Base-by-base conservation (phyloP, 805 yeast genomes). In the Jamesozyma jinghongensis region DNA sequence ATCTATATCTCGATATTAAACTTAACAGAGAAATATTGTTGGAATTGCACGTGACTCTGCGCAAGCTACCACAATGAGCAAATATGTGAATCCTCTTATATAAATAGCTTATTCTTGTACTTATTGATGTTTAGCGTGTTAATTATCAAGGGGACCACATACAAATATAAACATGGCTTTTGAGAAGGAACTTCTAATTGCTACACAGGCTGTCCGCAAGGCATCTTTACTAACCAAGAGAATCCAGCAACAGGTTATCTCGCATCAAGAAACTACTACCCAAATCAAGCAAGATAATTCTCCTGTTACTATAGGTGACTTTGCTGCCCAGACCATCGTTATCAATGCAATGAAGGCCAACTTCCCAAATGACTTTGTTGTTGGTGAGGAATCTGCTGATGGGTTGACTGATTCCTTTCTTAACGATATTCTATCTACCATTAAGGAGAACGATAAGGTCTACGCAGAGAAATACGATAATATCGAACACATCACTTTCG, bases 301-400 rank as follows among this genome's bases (percentile, higher is more conserved):
- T 1, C 99, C 99, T 1, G 99, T 92, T 13, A 92, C 99, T 1
- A 69, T 85, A 41, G 98, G 97, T 14, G 99, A 92, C 61, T 92
- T 83, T 57, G 95, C 95, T 3, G 88, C 97, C 0, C 99, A 92
- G 57, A 95, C 96, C 0, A 75, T 90, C 34, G 79, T 92, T 43
- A 90, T 87, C 62, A 77, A 85, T 43, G 88, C 96, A 3, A 74
- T 92, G 43, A 71, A 75, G 53, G 61, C 74, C 40, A 82, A 80
- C 49, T 92, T 92, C 68, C 95, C 97, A 1, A 49, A 57, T 3
- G 98, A 92, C 60, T 79, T 77, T 41, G 77, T 92, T 45, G 94
- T 92, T 5, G 99, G 97, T 17, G 99, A 92, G 62, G 99, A 92
- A 58, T 88, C 85, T 46, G 79, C 97, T 1, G 73, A 66, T 3